These are phyloP conservation scores for Backusella westeae DNA, from an alignment of 192 early-diverging fungal genomes.

Conservation along the genomic window DNA sequence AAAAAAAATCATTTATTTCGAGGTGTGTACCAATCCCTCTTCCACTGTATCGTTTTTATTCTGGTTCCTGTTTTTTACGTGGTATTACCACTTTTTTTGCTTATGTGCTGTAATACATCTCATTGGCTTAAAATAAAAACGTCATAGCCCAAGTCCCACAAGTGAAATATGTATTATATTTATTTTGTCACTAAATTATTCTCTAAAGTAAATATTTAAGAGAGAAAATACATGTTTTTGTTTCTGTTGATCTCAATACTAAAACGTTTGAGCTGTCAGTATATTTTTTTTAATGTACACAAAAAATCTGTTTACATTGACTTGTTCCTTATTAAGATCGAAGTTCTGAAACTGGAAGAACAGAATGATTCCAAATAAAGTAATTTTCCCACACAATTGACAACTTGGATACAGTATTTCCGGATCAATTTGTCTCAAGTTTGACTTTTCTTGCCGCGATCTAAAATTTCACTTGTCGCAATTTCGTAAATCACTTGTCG, in stretches of 20 bases:
- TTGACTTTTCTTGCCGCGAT: not conserved
- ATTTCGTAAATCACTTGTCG: too few species aligned
- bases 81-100: not conserved
- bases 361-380: not conserved
- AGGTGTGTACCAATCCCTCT: not conserved
- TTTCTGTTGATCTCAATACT: not conserved
- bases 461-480: too few species aligned
- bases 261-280: not conserved
- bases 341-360: not conserved
- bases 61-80: not conserved
- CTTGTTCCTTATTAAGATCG: not conserved
- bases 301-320: not conserved
- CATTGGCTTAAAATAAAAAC: not conserved
- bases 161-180: not conserved
- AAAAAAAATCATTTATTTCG: not conserved
- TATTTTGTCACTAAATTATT: not conserved
- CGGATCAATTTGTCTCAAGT: not conserved
- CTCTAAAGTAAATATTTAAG: not conserved
- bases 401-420: not conserved
- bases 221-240: not conserved
- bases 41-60: not conserved
- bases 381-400: slow-evolving; percentile 5
- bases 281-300: not conserved
- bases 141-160: not conserved
- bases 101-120: not conserved